Evolutionary conservation across 2,329 filamentous ascomycete species (phyloP).

Genomic region (Helotiales sp.): DNA sequence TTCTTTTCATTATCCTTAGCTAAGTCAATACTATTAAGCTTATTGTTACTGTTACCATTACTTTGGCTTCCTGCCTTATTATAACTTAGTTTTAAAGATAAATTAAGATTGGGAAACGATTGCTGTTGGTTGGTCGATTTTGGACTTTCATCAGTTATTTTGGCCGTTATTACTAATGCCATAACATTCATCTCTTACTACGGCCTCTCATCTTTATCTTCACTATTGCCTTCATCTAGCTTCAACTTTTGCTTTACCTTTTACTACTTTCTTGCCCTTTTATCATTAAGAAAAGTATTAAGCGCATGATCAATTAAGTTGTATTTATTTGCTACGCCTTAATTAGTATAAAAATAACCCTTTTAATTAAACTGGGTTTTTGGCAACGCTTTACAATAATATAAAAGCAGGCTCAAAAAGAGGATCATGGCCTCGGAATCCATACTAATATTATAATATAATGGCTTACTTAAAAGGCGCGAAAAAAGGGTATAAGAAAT

Average conservation of each 20-base stretch:
- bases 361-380: constrained; percentile 25
- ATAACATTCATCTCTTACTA: constrained; percentile 23
- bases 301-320: constrained; percentile 21
- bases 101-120: constrained; percentile 24
- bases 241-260: constrained; percentile 20
- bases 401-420: constrained; percentile 22
- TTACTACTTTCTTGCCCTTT: constrained; percentile 17
- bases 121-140: constrained; percentile 19
- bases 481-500: constrained; percentile 21
- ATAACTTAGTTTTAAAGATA: constrained; percentile 26
- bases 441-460: constrained; percentile 25
- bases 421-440: constrained; percentile 28
- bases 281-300: constrained; percentile 17
- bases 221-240: constrained; percentile 12
- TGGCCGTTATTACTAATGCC: constrained; percentile 18
- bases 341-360: constrained; percentile 23
- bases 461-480: constrained; percentile 26
- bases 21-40: too few relatives aligned
- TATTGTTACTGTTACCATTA: too few relatives aligned
- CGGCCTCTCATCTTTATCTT: constrained; percentile 8
- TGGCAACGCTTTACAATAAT: constrained; percentile 23
- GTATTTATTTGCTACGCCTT: constrained; percentile 26
- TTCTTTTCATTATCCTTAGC: too few relatives aligned
- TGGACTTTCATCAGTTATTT: constrained; percentile 21
- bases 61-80: too few relatives aligned